Conservation (phyloP, 345 rosid species). For the Garcia nutans region DNA sequence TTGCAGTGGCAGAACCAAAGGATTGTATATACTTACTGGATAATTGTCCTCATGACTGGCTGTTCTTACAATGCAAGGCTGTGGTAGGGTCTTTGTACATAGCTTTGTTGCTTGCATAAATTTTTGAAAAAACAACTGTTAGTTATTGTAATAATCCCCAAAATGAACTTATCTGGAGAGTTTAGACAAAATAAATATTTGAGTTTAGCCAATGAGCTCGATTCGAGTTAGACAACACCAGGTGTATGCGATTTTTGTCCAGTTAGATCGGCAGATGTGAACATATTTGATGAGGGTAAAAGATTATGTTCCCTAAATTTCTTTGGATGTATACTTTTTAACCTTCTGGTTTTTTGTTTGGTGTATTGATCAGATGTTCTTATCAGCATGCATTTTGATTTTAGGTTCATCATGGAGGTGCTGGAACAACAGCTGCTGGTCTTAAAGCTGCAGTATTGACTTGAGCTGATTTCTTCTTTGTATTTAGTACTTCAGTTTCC, state of each 20-base stretch:
- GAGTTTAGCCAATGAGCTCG: not conserved
- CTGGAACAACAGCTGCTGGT: conserved; percentile 99
- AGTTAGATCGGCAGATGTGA: not conserved
- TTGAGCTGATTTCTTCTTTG: not conserved
- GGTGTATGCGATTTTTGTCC: not conserved
- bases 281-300: not conserved
- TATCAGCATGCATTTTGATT: conserved; percentile 20
- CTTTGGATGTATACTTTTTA: not conserved
- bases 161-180: not conserved
- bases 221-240: no score
- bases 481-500: not conserved
- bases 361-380: not conserved
- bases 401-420: conserved; percentile 99
- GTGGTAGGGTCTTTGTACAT: conserved; percentile 62
- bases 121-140: not conserved
- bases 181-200: not conserved
- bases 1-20: conserved; percentile 86
- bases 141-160: not conserved
- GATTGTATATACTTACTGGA: conserved; percentile 81
- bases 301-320: not conserved
- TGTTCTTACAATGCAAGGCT: conserved; percentile 94
- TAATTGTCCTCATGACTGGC: conserved; percentile 97
- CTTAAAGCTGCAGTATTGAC: conserved; percentile 81
- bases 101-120: not conserved
- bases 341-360: not conserved